Evolutionary conservation across 1,139 yeast species (phyloP), one percentile per base, ranked within the genome.

Genomic region (Schizosaccharomyces versatilis): DNA sequence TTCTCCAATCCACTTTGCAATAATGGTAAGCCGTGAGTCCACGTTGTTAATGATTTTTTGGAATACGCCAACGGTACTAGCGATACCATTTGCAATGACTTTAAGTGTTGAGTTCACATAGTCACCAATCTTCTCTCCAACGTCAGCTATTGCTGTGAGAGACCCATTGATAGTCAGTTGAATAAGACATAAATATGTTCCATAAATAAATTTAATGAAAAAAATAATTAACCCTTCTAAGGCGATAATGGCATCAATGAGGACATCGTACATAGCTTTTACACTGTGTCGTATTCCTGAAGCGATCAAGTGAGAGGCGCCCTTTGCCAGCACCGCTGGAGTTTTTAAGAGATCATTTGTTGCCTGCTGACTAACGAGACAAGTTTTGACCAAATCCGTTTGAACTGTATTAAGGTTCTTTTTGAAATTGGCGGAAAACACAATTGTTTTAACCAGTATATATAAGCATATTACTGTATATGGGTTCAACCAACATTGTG

Each of bases 181-280:
- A 7, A 85, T 66, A 32, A 90, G 69, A 67, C 98, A 90, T 0
- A 84, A 79, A 66, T 83, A 84, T 0, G 97, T 88, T 0, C 96
- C 97, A 7, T 86, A 67, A 54, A 82, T 75, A 59, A 88, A 62
- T 48, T 84, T 86, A 15, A 90, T 67, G 32, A 78, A 71, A 63
- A 90, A 86, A 9, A 77, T 63, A 0, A 84, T 65, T 41, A 86
- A 60, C 52, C 74, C 72, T 61, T 83, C 80, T 12, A 80, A 69
- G 0, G 80, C 80, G 0, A 76, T 72, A 0, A 84, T 65, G 14
- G 77, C 61, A 41, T 79, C 59, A 1, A 70, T 63, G 40, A 77
- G 55, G 1, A 72, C 61, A 2, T 66, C 62, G 36, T 73, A 61
- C 5, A 77, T 66, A 0, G 73, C 77, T 1, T 67, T 62, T 36